These are phyloP conservation scores for Dendryphion nanum DNA, from an alignment of 2,329 filamentous ascomycete genomes.

Conservation along the genomic window DNA sequence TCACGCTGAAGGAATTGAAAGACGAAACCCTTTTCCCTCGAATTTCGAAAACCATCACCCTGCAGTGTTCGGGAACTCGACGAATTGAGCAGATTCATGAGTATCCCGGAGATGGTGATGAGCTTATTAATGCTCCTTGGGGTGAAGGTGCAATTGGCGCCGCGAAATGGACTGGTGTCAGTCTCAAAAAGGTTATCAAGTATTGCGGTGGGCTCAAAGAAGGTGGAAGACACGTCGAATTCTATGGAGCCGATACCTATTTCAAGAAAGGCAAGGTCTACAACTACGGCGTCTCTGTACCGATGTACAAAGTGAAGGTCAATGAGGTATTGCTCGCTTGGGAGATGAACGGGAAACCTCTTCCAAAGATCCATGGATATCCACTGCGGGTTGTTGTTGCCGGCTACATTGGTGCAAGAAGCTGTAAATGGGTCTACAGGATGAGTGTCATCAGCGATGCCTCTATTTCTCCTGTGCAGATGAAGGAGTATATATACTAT, in stretches of 20 bases:
- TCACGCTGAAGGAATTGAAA: constrained; percentile 60
- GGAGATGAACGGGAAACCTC: constrained; percentile 68
- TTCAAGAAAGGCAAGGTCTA: constrained; percentile 66
- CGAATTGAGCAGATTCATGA: constrained; percentile 66
- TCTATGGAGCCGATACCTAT: constrained; percentile 69
- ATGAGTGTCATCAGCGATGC: constrained; percentile 63
- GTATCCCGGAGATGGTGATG: constrained; percentile 67
- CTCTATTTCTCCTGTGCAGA: constrained; percentile 60
- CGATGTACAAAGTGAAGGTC: constrained; percentile 64
- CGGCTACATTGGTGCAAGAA: constrained; percentile 66
- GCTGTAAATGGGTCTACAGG: constrained; percentile 62
- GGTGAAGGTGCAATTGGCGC: constrained; percentile 64
- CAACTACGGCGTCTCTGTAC: constrained; percentile 68
- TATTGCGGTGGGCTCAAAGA: constrained; percentile 63
- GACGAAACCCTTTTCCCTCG: constrained; percentile 61
- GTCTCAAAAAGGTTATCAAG: constrained; percentile 68
- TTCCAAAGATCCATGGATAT: constrained; percentile 65
- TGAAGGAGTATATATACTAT: constrained; percentile 63
- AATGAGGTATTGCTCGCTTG: constrained; percentile 67
- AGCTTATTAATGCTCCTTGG: constrained; percentile 47
- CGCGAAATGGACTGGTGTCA: constrained; percentile 62
- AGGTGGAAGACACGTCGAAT: constrained; percentile 61
- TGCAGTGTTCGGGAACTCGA: constrained; percentile 68
- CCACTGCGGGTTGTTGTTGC: constrained; percentile 63
- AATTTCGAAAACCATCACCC: constrained; percentile 57